These are phyloP conservation scores for Fragilaria crotonensis DNA, from an alignment of 108 stramenopile genomes.

Conservation along the genomic window DNA sequence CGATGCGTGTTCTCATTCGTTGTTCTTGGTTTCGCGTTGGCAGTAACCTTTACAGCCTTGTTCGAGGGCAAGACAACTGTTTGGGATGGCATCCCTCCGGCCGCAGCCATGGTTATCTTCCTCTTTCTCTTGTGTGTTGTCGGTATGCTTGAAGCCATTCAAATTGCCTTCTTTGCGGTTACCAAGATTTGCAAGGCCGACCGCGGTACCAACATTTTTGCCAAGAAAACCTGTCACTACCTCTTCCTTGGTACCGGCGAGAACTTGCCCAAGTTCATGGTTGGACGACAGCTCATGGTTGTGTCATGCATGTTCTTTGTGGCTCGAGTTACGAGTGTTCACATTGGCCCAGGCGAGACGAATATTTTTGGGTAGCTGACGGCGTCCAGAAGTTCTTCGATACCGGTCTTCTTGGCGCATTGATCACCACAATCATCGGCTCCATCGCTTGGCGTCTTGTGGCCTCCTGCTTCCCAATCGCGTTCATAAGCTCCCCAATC, in stretches of 20 bases:
- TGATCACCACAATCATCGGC: too few species aligned
- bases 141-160: conserved; percentile 58
- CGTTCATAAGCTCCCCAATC: conserved; percentile 57
- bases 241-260: conserved; percentile 24
- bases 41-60: too few species aligned
- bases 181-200: conserved; percentile 25
- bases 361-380: conserved; percentile 46
- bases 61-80: too few species aligned
- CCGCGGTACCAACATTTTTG: conserved; percentile 13
- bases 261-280: conserved; percentile 37
- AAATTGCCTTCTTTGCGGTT: conserved; percentile 65
- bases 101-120: conserved; percentile 20
- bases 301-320: too few species aligned
- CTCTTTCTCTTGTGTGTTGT: too few species aligned
- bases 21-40: too few species aligned
- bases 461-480: too few species aligned
- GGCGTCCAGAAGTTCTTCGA: conserved; percentile 48
- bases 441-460: too few species aligned
- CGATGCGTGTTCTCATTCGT: too few species aligned
- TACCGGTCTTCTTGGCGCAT: conserved; percentile 43
- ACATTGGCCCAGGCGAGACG: conserved; percentile 16
- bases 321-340: conserved; percentile 38
- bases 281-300: conserved; percentile 63
- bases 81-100: too few species aligned
- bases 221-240: conserved; percentile 22